phyloP scores from a whole-genome alignment of 495 filamentous ascomycete genomes.

The Massariosphaeria phaeospora region DNA sequence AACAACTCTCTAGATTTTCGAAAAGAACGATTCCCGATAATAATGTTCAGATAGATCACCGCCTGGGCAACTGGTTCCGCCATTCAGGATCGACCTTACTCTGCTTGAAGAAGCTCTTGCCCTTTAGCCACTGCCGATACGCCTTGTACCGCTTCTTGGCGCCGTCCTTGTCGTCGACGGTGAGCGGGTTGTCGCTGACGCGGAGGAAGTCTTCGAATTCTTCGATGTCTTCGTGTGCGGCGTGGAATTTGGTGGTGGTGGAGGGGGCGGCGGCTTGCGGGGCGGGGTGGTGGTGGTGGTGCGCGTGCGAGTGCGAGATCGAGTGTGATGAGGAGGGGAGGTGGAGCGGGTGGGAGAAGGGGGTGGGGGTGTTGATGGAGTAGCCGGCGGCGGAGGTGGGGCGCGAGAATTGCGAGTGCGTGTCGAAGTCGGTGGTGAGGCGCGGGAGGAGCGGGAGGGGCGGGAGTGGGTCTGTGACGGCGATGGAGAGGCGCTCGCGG shows the following conservation, averaged over 20 bases:
- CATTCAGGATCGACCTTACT: constrained; percentile 46
- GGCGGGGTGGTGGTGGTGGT: not conserved
- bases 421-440: not conserved
- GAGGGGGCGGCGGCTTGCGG: not conserved
- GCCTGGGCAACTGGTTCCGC: constrained; percentile 11
- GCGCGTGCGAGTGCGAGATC: too few relatives aligned
- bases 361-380: constrained; percentile 15
- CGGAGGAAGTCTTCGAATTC: constrained; percentile 71
- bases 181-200: constrained; percentile 75
- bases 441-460: not conserved
- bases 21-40: too few relatives aligned
- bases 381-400: constrained; percentile 19
- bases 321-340: too few relatives aligned
- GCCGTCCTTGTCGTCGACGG: constrained; percentile 78
- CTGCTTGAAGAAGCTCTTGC: constrained; percentile 93
- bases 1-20: too few relatives aligned
- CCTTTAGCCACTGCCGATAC: constrained; percentile 87
- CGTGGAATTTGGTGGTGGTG: constrained; percentile 17
- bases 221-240: constrained; percentile 62
- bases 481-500: not conserved
- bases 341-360: not conserved
- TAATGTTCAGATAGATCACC: not conserved
- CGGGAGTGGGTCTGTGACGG: not conserved
- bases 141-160: constrained; percentile 92
- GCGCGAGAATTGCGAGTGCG: not conserved